A percentile compares a stretch with the other conserved stretches of the same genome.
These are phyloP conservation scores for Ensete glaucum DNA, from an alignment of 176 grass and related monocot species.

Conservation along the genomic window DNA sequence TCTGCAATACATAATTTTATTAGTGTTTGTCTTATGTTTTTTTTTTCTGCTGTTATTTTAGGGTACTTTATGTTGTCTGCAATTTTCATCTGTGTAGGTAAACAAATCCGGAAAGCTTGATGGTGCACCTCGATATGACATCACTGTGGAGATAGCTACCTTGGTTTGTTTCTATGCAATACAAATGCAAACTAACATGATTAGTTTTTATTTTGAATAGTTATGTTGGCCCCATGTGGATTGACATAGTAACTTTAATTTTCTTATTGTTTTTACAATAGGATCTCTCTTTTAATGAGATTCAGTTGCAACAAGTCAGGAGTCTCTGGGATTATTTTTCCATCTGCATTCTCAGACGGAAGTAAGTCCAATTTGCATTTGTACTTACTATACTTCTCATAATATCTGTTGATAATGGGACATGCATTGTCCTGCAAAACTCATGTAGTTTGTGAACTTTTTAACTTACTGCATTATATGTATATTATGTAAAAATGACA, in stretches of 20 bases:
- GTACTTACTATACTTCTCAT: not conserved
- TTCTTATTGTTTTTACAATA: slow-evolving; percentile 30
- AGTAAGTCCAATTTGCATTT: slow-evolving; percentile 42
- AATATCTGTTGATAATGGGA: not conserved
- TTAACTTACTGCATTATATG: not conserved
- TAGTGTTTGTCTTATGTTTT: not conserved
- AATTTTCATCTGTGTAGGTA: slow-evolving; percentile 34
- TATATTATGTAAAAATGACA: not conserved
- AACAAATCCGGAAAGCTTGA: slow-evolving; percentile 76
- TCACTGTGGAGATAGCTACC: slow-evolving; percentile 56
- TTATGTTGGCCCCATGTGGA: slow-evolving; percentile 3
- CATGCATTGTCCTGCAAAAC: not conserved
- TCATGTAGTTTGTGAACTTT: not conserved
- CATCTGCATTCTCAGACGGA: slow-evolving; percentile 65
- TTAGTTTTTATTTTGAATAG: not conserved
- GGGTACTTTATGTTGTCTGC: not conserved
- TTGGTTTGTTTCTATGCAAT: slow-evolving; percentile 65
- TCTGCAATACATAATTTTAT: slow-evolving; percentile 5
- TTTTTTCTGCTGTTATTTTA: slow-evolving; percentile 1
- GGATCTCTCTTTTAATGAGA: slow-evolving; percentile 64
- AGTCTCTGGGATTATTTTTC: slow-evolving; percentile 78
- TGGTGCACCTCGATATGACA: slow-evolving; percentile 74
- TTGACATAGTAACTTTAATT: slow-evolving; percentile 16
- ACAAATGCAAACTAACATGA: slow-evolving; percentile 10
- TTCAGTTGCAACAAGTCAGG: slow-evolving; percentile 70